Conservation (phyloP, 2,329 filamentous ascomycete species). For the Trichophyton simii region DNA sequence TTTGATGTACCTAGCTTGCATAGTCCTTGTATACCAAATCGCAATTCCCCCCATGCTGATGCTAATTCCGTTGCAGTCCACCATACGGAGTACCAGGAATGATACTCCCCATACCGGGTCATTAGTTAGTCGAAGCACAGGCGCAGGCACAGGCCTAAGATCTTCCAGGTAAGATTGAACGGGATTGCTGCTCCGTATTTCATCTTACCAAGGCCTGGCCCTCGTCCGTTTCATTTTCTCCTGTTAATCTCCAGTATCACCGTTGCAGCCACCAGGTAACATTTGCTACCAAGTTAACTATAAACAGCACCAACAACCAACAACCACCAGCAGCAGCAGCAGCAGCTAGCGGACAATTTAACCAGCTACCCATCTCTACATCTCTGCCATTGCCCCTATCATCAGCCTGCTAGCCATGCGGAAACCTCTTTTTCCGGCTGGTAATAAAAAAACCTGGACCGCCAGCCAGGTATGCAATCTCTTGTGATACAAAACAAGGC, state of each 20-base stretch:
- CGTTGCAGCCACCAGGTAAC: no score
- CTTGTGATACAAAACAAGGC: slow-evolving; percentile 1
- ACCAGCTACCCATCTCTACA: neutral
- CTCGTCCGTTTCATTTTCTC: neutral
- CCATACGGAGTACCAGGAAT: neutral
- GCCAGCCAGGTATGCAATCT: neutral
- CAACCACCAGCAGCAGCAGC: neutral
- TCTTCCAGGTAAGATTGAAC: neutral
- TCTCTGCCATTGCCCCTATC: neutral
- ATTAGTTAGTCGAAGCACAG: neutral
- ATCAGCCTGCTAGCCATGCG: neutral
- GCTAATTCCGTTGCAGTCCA: neutral
- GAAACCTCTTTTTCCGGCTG: neutral
- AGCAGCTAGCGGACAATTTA: no score
- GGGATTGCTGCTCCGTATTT: neutral
- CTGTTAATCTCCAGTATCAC: neutral
- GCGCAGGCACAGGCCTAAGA: neutral
- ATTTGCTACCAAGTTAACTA: no score
- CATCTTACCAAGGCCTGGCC: neutral
- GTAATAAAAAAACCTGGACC: neutral
- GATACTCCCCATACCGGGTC: neutral
- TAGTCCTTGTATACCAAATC: slow-evolving; percentile 3
- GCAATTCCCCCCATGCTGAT: neutral
- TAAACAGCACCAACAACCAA: neutral
- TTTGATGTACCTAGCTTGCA: slow-evolving; percentile 1